Evolutionary conservation across 768 basidiomycete species (phyloP), one percentile per base, ranked within the genome.

Genomic region (Mycena alexandri): DNA sequence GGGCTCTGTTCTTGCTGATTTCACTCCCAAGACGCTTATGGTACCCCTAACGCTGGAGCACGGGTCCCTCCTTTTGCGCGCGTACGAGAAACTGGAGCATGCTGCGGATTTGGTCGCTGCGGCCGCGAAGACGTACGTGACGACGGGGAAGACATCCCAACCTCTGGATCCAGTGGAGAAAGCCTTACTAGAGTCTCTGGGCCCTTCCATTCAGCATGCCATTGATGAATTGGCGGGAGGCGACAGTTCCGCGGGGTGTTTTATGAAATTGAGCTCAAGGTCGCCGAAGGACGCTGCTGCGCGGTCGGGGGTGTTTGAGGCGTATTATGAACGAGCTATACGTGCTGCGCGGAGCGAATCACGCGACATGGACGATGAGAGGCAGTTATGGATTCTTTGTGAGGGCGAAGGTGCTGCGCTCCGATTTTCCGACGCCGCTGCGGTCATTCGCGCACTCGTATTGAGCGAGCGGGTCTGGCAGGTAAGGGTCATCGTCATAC

Each of bases 251-350:
- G 21, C 13, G 17, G 67, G 70, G 3, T 71, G 70, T 34, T 71
- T 71, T 59, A 54, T 71, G 55, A 71, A 71, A n/a, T 62, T 71
- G 43, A 71, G 70, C 60, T 71, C 70, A n/a, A 57, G 70, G 12
- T 68, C 65, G 1, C 70, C 70, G n/a, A 71, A 71, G 44, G 70
- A 71, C 48, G 67, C 70, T 25, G 70, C 70, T 29, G 70, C 54
- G 43, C 70, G 70, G 12, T 71, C 70, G 3, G 70, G 70, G 22
- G 67, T 71, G 17, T 69, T 71, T 22, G 67, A 65, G 25, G 38
- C 53, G 43, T 57, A 64, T 48, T 71, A 71, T 41, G 51, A 46
- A 14, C 51, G 46, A 19, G 48, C 58, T 11, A 36, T 55, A 43
- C 53, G 59, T 13, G 46, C 13, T 12, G 52, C 36, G 33, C 46